These are phyloP conservation scores for Phytophthora megakarya DNA, from an alignment of 352 stramenopile genomes.

Conservation along the genomic window DNA sequence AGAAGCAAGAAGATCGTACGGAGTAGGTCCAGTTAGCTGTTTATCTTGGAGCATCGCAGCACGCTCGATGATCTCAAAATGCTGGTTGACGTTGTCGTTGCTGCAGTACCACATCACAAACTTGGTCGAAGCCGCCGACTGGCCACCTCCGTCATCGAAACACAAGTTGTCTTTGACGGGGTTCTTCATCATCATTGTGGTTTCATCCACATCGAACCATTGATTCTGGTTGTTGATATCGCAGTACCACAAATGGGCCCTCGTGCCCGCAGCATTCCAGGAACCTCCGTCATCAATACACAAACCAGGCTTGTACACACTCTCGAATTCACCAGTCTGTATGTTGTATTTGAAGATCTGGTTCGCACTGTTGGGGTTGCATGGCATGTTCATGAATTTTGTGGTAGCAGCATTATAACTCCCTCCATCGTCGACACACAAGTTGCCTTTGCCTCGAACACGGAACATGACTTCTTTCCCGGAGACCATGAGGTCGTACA, in stretches of 20 bases:
- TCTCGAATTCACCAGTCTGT: slow-evolving; percentile 26
- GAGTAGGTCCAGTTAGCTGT: slow-evolving; percentile 18
- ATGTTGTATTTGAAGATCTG: slow-evolving; percentile 38
- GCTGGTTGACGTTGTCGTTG: slow-evolving; percentile 32
- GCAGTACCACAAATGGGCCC: slow-evolving; percentile 30
- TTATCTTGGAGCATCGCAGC: slow-evolving; percentile 15
- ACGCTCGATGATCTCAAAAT: slow-evolving; percentile 29
- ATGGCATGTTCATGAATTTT: slow-evolving; percentile 29
- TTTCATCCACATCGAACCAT: slow-evolving; percentile 36
- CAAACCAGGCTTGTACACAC: slow-evolving; percentile 26
- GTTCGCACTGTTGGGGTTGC: slow-evolving; percentile 36
- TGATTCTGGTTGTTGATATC: slow-evolving; percentile 36
- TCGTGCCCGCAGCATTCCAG: slow-evolving; percentile 12
- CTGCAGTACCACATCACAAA: slow-evolving; percentile 36
- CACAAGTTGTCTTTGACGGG: slow-evolving; percentile 39
- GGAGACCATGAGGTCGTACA: slow-evolving; percentile 30
- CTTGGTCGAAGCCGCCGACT: slow-evolving; percentile 15
- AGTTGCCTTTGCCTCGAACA: slow-evolving; percentile 29
- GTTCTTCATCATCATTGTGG: slow-evolving; percentile 34
- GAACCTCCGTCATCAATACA: slow-evolving; percentile 38
- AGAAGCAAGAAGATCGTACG: slow-evolving; percentile 24
- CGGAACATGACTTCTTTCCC: slow-evolving; percentile 34
- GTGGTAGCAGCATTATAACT: slow-evolving; percentile 23
- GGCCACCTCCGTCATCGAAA: slow-evolving; percentile 34
- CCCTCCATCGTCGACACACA: slow-evolving; percentile 46